These are phyloP conservation scores for Mortierella sp. DNA, from an alignment of 371 early-diverging fungal genomes.

Conservation along the genomic window DNA sequence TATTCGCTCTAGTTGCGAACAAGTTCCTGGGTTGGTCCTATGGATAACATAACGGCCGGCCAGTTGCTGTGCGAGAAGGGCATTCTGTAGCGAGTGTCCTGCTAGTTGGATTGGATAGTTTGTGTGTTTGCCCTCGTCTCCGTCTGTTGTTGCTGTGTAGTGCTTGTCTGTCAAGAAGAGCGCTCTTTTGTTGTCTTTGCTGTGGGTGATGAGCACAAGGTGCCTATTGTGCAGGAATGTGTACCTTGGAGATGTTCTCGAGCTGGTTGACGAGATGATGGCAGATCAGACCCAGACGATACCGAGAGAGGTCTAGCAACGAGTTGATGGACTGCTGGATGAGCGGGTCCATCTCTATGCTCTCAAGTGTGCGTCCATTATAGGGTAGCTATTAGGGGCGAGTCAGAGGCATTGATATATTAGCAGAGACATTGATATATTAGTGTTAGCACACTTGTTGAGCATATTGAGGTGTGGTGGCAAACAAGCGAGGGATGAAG, in stretches of 20 bases:
- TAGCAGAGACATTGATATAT: neutral
- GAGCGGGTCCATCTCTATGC: constrained; percentile 74
- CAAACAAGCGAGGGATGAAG: too few relatives aligned
- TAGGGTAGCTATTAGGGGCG: constrained; percentile 74
- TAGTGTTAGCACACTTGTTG: neutral
- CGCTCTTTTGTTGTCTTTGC: neutral
- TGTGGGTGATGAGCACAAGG: neutral
- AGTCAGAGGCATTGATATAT: too few relatives aligned
- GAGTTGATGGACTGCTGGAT: constrained; percentile 78
- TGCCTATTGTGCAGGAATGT: too few relatives aligned
- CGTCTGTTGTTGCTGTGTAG: too few relatives aligned
- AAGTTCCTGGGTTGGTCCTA: neutral
- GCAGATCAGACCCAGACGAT: constrained; percentile 71
- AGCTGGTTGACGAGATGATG: constrained; percentile 66
- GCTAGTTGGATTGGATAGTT: too few relatives aligned
- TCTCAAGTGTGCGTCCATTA: constrained; percentile 68
- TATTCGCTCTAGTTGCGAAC: neutral
- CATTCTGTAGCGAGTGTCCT: too few relatives aligned
- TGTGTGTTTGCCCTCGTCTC: too few relatives aligned
- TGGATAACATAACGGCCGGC: neutral
- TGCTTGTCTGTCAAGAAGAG: neutral
- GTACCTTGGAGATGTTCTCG: constrained; percentile 76
- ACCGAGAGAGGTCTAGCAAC: constrained; percentile 75
- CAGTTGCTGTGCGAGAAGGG: too few relatives aligned
- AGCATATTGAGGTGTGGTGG: too few relatives aligned